Percentiles rank a stretch among this genome's conserved stretches.
Evolutionary conservation across 495 filamentous ascomycete genomes (phyloP).

Genomic region (Umbilicaria muhlenbergii): DNA sequence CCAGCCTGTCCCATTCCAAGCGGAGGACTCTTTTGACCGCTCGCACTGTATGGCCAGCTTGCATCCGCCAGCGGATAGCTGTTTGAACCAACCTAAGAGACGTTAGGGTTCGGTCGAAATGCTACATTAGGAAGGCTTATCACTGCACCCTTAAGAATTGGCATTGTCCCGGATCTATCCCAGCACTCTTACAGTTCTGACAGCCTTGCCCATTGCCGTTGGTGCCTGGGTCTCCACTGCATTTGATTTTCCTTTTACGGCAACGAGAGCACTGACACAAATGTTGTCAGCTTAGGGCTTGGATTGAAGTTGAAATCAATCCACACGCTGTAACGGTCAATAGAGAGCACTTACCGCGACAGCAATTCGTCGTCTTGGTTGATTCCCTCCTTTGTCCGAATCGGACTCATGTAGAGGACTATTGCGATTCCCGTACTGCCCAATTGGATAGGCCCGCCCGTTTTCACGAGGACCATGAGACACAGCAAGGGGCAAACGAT

Average conservation of each 20-base stretch:
- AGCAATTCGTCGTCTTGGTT: slow-evolving; percentile 37
- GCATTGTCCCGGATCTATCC: slow-evolving; percentile 40
- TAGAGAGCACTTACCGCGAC: slow-evolving; percentile 45
- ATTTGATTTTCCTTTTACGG: slow-evolving; percentile 89
- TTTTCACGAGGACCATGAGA: slow-evolving; percentile 1
- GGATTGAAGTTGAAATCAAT: too few relatives aligned
- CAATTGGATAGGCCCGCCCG: slow-evolving; percentile 1
- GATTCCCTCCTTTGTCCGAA: slow-evolving; percentile 4
- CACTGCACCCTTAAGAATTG: slow-evolving; percentile 61
- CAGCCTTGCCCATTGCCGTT: slow-evolving; percentile 50
- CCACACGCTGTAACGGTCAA: too few relatives aligned
- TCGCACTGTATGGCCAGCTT: too few relatives aligned
- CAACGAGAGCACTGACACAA: slow-evolving; percentile 65
- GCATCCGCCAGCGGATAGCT: slow-evolving; percentile 1
- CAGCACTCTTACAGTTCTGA: slow-evolving; percentile 64
- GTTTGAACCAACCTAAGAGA: slow-evolving; percentile 7
- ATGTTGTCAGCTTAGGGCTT: slow-evolving; percentile 1
- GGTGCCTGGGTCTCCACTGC: slow-evolving; percentile 63
- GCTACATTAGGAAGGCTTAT: too few relatives aligned
- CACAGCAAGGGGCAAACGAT: neutral
- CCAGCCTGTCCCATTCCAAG: too few relatives aligned
- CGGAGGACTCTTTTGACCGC: too few relatives aligned
- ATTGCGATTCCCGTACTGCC: slow-evolving; percentile 1
- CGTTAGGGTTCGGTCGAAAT: slow-evolving; percentile 1
- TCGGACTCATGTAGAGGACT: slow-evolving; percentile 3